Evolutionary conservation across 1,284 basidiomycete genomes (phyloP).

Genomic region (Microbotryum saponariae): DNA sequence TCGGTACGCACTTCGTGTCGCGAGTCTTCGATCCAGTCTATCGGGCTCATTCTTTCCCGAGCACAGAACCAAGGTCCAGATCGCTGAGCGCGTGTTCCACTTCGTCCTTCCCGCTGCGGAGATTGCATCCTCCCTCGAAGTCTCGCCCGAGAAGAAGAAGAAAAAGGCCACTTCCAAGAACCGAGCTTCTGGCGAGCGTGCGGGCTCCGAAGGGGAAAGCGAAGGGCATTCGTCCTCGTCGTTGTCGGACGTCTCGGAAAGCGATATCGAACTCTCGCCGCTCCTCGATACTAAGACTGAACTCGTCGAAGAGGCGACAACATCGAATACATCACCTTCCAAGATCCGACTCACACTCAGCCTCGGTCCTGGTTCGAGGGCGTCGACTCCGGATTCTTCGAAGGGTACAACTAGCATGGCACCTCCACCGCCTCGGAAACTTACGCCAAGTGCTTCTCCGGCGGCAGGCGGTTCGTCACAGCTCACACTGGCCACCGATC

Average conservation of each 20-base stretch:
- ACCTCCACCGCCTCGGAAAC: too few species aligned
- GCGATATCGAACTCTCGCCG: conserved; percentile 6
- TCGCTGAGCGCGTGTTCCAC: conserved; percentile 93
- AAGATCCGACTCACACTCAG: too few species aligned
- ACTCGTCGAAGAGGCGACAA: too few species aligned
- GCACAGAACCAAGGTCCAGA: conserved; percentile 89
- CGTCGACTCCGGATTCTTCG: too few species aligned
- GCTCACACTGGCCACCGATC: too few species aligned
- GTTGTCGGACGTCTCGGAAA: not conserved
- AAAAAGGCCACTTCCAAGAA: not conserved
- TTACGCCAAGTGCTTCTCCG: too few species aligned
- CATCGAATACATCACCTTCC: too few species aligned
- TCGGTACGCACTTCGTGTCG: conserved; percentile 51
- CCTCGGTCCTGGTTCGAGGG: too few species aligned
- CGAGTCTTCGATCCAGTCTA: not conserved
- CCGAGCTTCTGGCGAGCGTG: not conserved
- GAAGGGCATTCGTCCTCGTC: not conserved
- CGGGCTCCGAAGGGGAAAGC: not conserved
- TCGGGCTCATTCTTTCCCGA: not conserved
- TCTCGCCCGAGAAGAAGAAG: not conserved
- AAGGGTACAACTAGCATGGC: too few species aligned
- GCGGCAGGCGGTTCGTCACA: too few species aligned
- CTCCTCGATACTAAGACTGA: not conserved
- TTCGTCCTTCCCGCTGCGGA: conserved; percentile 43
- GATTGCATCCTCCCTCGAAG: not conserved